Percentiles rank a stretch among this genome's conserved stretches.
These are phyloP conservation scores for Volvox reticuliferus DNA, from an alignment of 139 green algal species.

Conservation along the genomic window DNA sequence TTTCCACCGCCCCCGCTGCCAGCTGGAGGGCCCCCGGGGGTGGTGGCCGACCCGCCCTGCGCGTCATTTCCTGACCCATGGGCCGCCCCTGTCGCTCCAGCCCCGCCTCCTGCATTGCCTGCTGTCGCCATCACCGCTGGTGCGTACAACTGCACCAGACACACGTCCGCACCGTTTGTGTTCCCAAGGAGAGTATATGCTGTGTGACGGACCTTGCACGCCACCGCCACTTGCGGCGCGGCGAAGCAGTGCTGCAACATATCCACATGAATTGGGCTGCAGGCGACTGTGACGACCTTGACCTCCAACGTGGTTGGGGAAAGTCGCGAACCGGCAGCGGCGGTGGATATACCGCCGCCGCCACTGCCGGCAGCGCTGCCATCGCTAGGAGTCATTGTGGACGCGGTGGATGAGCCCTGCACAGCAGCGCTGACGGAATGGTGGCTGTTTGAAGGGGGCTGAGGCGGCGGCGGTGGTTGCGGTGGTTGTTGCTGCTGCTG, in stretches of 20 bases:
- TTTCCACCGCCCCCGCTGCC: not conserved
- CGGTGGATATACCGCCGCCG: too few species aligned
- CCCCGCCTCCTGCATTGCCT: not conserved
- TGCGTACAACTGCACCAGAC: conserved; percentile 28
- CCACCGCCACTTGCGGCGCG: not conserved
- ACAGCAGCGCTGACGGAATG: too few species aligned
- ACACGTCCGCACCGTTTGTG: not conserved
- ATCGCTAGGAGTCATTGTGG: too few species aligned
- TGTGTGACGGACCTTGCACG: not conserved
- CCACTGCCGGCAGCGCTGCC: not conserved
- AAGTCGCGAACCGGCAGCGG: not conserved
- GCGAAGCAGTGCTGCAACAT: conserved; percentile 40
- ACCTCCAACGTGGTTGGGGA: not conserved
- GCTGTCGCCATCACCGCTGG: not conserved
- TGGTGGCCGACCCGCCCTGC: too few species aligned
- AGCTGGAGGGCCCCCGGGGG: not conserved
- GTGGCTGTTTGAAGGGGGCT: too few species aligned
- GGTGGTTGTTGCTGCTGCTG: not conserved
- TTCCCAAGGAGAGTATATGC: not conserved
- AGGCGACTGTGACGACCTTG: not conserved
- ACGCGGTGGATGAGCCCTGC: too few species aligned
- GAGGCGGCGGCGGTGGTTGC: not conserved
- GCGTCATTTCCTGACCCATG: not conserved
- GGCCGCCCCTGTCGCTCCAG: not conserved
- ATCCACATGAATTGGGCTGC: not conserved